Evolutionary conservation across 371 early-diverging fungal genomes (phyloP).

Genomic region (Zancudomyces culisetae): DNA sequence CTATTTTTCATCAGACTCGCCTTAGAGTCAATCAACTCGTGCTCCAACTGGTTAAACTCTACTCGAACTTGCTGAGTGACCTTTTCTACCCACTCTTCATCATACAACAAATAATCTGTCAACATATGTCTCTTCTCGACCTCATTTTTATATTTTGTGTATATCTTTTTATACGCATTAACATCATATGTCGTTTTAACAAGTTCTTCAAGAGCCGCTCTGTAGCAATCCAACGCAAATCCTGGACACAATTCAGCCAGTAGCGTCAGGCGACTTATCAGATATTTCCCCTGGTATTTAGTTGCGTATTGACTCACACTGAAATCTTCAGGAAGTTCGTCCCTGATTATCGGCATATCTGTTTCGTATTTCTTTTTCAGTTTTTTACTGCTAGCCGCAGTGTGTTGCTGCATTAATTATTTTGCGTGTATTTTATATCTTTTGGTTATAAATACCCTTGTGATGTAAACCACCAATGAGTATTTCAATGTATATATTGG

Average conservation of each 20-base stretch:
- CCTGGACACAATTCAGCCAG: constrained; percentile 27
- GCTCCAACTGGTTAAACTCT: background rate
- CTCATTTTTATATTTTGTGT: background rate
- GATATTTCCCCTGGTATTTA: background rate
- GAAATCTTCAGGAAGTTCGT: background rate
- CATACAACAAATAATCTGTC: no score
- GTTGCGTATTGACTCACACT: background rate
- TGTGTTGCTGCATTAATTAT: no score
- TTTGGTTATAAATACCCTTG: no score
- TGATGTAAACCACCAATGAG: no score
- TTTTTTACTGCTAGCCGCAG: no score
- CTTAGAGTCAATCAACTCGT: background rate
- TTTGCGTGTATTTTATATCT: no score
- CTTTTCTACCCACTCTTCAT: background rate
- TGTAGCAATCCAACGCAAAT: constrained; percentile 23
- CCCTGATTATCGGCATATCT: background rate
- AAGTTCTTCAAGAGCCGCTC: constrained; percentile 25
- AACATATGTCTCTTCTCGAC: background rate
- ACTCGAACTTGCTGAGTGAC: background rate
- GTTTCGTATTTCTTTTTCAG: background rate
- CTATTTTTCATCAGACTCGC: background rate
- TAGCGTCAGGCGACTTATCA: background rate
- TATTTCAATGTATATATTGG: no score
- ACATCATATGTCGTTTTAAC: constrained; percentile 16
- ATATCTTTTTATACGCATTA: constrained; percentile 13